phyloP scores from a whole-genome alignment of 179 eudicot species.

The Actinidia polygama region DNA sequence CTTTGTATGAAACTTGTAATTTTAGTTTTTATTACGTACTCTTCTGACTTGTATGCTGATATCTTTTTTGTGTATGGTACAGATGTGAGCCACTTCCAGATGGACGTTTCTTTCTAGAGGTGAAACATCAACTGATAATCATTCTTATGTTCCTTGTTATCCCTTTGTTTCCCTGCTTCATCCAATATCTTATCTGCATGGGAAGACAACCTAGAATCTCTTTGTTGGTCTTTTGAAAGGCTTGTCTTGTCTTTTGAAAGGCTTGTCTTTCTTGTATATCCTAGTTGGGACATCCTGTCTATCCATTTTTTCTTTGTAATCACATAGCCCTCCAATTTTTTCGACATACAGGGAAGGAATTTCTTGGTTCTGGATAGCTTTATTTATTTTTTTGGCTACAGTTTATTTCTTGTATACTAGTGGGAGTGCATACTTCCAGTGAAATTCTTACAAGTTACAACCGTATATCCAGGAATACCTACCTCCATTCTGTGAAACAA shows the following conservation, averaged over 20 bases:
- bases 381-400: not conserved
- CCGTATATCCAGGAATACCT: not conserved
- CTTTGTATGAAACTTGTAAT: not conserved
- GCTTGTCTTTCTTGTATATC: not conserved
- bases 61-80: slow-evolving; percentile 31
- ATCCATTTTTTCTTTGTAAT: not conserved
- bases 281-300: not conserved
- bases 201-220: not conserved
- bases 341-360: not conserved
- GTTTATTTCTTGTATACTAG: not conserved
- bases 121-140: slow-evolving; percentile 23
- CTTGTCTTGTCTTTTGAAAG: not conserved
- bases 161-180: not conserved
- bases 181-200: not conserved
- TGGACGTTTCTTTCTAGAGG: slow-evolving; percentile 99
- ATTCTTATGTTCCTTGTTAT: not conserved
- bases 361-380: not conserved
- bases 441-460: not conserved
- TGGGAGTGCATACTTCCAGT: not conserved
- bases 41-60: not conserved
- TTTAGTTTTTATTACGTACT: slow-evolving; percentile 5
- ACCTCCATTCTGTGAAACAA: slow-evolving; percentile 9
- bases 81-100: slow-evolving; percentile 99
- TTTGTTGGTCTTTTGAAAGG: not conserved
- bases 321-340: slow-evolving; percentile 2